phyloP scores from a whole-genome alignment of 495 filamentous ascomycete species.

The Neurospora terricola region DNA sequence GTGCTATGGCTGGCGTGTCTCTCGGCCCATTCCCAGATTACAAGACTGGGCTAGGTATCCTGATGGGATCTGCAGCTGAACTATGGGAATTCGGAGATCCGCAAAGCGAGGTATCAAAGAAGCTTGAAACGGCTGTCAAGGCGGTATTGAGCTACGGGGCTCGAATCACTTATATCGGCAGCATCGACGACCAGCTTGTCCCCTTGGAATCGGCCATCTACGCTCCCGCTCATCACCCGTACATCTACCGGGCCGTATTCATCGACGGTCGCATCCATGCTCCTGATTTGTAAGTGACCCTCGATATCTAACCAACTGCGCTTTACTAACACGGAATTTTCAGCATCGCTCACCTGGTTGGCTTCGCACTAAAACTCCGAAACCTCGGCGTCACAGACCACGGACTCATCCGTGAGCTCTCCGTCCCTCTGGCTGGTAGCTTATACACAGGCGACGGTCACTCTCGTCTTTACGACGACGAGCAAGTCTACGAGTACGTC shows the following conservation, averaged over 20 bases:
- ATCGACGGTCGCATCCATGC: constrained; percentile 89
- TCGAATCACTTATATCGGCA: constrained; percentile 75
- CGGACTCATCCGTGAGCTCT: constrained; percentile 85
- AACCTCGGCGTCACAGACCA: constrained; percentile 90
- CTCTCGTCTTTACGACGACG: constrained; percentile 84
- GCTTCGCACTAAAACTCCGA: constrained; percentile 84
- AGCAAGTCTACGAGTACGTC: constrained; percentile 71
- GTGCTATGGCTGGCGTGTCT: constrained; percentile 90
- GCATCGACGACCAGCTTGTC: constrained; percentile 94
- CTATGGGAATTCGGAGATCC: constrained; percentile 84
- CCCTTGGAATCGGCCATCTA: constrained; percentile 88
- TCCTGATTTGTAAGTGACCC: constrained; percentile 63
- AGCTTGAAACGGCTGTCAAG: constrained; percentile 67
- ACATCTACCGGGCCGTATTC: constrained; percentile 88
- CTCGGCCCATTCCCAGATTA: constrained; percentile 85
- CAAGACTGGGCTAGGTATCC: constrained; percentile 60
- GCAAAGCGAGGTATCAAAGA: constrained; percentile 68
- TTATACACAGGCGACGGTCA: constrained; percentile 90
- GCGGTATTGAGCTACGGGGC: constrained; percentile 65
- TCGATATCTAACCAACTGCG: constrained; percentile 3
- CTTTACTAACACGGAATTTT: not conserved
- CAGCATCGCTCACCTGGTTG: constrained; percentile 78
- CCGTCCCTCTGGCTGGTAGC: constrained; percentile 77
- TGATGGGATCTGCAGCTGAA: constrained; percentile 82
- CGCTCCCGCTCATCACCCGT: constrained; percentile 72